Conservation (phyloP, 2,329 filamentous ascomycete genomes). For the Lasiodiplodia theobromae region DNA sequence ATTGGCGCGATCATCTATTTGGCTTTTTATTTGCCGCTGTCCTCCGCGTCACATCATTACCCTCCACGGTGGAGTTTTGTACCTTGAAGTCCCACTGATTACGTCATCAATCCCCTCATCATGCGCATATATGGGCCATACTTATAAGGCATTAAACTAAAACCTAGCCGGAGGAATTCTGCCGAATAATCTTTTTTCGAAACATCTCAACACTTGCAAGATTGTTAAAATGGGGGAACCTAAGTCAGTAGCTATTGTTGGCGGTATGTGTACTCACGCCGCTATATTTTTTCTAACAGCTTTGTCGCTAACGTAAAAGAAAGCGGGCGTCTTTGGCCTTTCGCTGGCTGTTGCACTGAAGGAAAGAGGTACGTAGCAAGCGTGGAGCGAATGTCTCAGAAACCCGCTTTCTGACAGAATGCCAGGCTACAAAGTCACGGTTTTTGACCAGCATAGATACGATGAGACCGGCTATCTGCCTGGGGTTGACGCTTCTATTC, state of each 20-base stretch:
- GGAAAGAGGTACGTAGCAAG: neutral
- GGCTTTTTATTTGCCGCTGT: too few relatives aligned
- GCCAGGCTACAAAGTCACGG: neutral
- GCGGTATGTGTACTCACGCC: neutral
- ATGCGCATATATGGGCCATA: too few relatives aligned
- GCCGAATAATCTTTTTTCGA: too few relatives aligned
- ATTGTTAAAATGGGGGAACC: neutral
- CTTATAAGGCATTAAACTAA: too few relatives aligned
- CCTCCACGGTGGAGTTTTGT: too few relatives aligned
- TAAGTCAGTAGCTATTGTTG: conserved; percentile 7
- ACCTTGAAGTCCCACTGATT: too few relatives aligned
- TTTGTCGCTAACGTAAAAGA: neutral
- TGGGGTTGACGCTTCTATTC: neutral
- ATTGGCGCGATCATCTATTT: too few relatives aligned
- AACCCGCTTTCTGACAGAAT: neutral
- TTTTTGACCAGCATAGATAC: conserved; percentile 6
- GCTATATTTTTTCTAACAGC: neutral
- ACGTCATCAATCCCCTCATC: too few relatives aligned
- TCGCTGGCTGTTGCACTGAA: neutral
- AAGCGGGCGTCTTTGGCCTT: conserved; percentile 8
- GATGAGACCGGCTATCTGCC: neutral
- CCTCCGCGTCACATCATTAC: too few relatives aligned
- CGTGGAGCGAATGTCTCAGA: neutral
- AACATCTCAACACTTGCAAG: neutral
- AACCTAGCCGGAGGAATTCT: too few relatives aligned